Conservation (phyloP, 1,139 yeast species). For the Yamadazyma dushanensis region DNA sequence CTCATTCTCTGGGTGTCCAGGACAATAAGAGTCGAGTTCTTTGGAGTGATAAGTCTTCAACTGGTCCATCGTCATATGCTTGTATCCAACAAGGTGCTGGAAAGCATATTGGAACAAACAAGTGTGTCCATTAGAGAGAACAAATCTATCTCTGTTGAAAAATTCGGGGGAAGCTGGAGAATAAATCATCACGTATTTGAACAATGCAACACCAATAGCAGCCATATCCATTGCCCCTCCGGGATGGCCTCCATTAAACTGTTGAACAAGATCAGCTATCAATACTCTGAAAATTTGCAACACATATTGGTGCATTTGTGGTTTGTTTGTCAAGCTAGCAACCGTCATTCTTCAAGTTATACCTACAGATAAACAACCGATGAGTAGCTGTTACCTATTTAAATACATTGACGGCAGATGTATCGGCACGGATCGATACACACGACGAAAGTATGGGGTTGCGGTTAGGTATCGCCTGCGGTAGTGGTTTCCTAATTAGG, state of each 20-base stretch:
- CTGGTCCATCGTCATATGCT: slow-evolving; percentile 29
- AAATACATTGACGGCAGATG: neutral
- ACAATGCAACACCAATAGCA: slow-evolving; percentile 34
- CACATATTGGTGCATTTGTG: slow-evolving; percentile 14
- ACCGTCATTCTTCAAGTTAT: slow-evolving; percentile 10
- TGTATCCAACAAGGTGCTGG: slow-evolving; percentile 30
- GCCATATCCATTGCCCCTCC: slow-evolving; percentile 43
- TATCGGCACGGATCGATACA: no score
- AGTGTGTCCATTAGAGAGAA: slow-evolving; percentile 36
- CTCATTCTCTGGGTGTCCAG: slow-evolving; percentile 41
- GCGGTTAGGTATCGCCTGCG: neutral
- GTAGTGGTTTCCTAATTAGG: neutral
- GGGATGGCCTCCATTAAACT: slow-evolving; percentile 37
- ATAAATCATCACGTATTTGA: slow-evolving; percentile 32
- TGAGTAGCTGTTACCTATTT: neutral
- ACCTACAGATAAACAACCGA: neutral
- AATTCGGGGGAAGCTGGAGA: slow-evolving; percentile 28
- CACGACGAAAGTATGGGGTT: no score
- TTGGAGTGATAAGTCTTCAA: slow-evolving; percentile 27
- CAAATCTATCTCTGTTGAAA: slow-evolving; percentile 35
- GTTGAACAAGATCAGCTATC: slow-evolving; percentile 30
- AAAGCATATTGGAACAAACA: slow-evolving; percentile 31
- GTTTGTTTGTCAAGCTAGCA: slow-evolving; percentile 7
- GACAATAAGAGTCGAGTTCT: slow-evolving; percentile 22
- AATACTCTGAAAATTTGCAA: slow-evolving; percentile 20